Base-by-base conservation (phyloP, 2,329 filamentous ascomycete genomes). In the Botrytis byssoidea region DNA sequence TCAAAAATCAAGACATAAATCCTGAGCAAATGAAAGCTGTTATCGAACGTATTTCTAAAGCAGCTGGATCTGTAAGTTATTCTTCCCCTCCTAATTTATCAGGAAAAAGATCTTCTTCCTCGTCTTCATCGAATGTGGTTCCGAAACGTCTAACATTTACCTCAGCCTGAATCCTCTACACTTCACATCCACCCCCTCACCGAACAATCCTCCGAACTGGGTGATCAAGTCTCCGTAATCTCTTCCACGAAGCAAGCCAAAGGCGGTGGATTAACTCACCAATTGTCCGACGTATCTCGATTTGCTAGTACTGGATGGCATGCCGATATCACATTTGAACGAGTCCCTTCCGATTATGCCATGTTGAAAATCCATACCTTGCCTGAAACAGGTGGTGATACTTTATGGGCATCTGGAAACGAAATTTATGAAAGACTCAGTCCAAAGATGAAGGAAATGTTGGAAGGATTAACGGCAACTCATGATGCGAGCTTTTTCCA, bases 351-450 rank as follows among this genome's bases (percentile, higher is more conserved):
- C 16, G 86, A 88, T 74, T 88, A 87, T 78, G 85, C 86, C 18
- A 85, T 86, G 68, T 83, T 88, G 57, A 85, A 87, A 64, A 84
- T 88, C 25, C 82, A 85, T 65, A 82, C 83, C 5, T 79, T 87
- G 0, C 86, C 86, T 0, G 80, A 81, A 5, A 83, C 83, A n/a
- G 85, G 85, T 20, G 86, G 85, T 63, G 84, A 84, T 74, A 85
- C 75, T 20, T 81, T 87, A 6, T 87, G 85, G 85, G 85, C 86
- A 60, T 84, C 85, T 20, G 85, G 85, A 14, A 84, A 84, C 74
- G 87, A 89, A 76, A 82, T 87, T 29, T 89, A 88, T 74, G 87
- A 89, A 76, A 83, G 86, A 7, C 81, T 89, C 12, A 88, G 87
- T 0, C 81, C 82, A 10, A 80, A 83, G 1, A 84, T 86, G 81